Base-by-base conservation (phyloP, 2,329 filamentous ascomycete genomes). In the Acrocalymma vagum region DNA sequence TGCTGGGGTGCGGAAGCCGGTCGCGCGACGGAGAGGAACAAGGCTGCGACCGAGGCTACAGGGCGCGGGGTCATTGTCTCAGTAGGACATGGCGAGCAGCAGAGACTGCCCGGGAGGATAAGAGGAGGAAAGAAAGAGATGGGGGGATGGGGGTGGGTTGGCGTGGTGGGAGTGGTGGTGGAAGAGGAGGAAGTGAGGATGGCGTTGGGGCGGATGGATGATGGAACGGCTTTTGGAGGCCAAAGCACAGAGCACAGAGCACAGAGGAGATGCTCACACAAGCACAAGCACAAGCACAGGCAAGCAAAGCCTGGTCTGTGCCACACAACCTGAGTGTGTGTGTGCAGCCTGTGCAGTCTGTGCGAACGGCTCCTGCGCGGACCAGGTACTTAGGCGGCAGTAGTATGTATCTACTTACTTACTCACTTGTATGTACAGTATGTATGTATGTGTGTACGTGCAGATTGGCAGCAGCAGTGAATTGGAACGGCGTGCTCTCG, bases 31-130 rank as follows among this genome's bases (percentile, higher is more conserved):
- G 49, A 29, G 40, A 29, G 54, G 48, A 40, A 35, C 38, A 29
- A 34, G 33, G 51, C 42, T 51, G 55, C 45, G 51, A 53, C 49
- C 50, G 44, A 45, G 48, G 37, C 38, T 36, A 47, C 45, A 42
- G 51, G 45, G 43, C 45, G 50, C 52, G 61, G 51, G 51, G 54
- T 55, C 62, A 67, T 67, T 50, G 55, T 61, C 62, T 62, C 58
- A 66, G 51, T 55, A 64, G 49, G 58, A 60, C 65, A 68, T 65
- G 53, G 33, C 60, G 63, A 55, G 62, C 62, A 59, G 55, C 40
- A 45, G 40, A 51, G 55, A 48, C 55, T 56, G 58, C 56, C 55
- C 58, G 60, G 42, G 38, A 33, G 31, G n/a, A n/a, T n/a, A n/a
- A 33, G 33, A 36, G 33, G 39, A 37, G 40, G 42, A 29, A 38